phyloP scores from a whole-genome alignment of 495 filamentous ascomycete species.

The Xeromyces bisporus region DNA sequence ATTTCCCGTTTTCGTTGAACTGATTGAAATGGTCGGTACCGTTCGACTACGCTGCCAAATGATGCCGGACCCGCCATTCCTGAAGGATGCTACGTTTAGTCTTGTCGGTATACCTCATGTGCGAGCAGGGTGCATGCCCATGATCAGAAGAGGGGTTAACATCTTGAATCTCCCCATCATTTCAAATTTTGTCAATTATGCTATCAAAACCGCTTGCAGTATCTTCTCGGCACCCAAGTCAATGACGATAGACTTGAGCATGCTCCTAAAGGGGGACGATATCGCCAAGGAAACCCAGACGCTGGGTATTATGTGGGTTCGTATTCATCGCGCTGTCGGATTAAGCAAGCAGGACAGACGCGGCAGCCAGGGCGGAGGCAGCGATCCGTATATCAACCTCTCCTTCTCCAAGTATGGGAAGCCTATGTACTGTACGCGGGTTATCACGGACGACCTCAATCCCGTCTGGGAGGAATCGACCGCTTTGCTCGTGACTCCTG shows the following conservation, averaged over 20 bases:
- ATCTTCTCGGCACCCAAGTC: constrained; percentile 96
- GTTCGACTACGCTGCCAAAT: constrained; percentile 67
- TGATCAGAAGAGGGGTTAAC: constrained; percentile 77
- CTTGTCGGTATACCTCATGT: constrained; percentile 86
- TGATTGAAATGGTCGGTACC: constrained; percentile 73
- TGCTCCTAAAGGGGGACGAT: constrained; percentile 76
- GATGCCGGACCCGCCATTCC: constrained; percentile 75
- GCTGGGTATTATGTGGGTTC: constrained; percentile 75
- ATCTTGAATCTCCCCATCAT: constrained; percentile 84
- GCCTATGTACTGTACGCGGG: constrained; percentile 92
- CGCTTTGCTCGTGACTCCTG: constrained; percentile 69
- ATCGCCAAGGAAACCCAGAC: constrained; percentile 78
- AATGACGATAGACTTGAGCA: constrained; percentile 78
- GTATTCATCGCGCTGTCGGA: constrained; percentile 72
- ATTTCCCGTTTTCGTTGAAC: constrained; percentile 73
- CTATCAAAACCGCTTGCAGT: constrained; percentile 69
- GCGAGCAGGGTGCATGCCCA: constrained; percentile 76
- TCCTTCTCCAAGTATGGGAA: constrained; percentile 82
- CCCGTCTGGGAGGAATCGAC: constrained; percentile 84
- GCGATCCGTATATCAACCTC: constrained; percentile 74
- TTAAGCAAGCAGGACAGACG: constrained; percentile 82
- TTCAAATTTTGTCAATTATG: constrained; percentile 92
- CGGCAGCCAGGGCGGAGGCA: constrained; percentile 73
- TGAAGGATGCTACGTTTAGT: constrained; percentile 83
- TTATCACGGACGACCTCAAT: constrained; percentile 88